A percentile compares a stretch with the other conserved stretches of the same genome.
Conservation (phyloP, 1,284 basidiomycete species). For the Anthracocystis setariae region DNA sequence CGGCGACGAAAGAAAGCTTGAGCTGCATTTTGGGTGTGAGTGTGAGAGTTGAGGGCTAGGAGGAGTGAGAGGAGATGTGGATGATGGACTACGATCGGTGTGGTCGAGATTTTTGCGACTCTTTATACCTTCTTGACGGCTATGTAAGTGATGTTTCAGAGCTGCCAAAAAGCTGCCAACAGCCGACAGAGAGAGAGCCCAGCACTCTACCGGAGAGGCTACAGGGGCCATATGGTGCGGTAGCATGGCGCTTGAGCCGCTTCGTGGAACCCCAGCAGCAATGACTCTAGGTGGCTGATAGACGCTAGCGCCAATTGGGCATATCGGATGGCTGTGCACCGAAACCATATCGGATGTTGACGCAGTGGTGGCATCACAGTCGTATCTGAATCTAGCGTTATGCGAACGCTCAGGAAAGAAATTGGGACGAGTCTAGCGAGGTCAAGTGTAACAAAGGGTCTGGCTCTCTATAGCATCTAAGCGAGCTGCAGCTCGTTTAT, state of each 20-base stretch:
- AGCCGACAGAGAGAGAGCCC: not conserved
- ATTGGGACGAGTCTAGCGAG: not conserved
- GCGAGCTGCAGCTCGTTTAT: constrained; percentile 8
- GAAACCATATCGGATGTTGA: constrained; percentile 5
- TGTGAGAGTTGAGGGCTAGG: constrained; percentile 2
- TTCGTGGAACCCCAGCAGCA: not conserved
- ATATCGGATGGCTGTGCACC: constrained; percentile 40
- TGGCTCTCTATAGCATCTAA: constrained; percentile 1
- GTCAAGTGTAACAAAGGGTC: too few relatives aligned
- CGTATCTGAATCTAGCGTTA: not conserved
- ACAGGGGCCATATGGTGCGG: not conserved
- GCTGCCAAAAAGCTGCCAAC: not conserved
- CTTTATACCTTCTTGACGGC: constrained; percentile 29
- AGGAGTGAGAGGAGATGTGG: constrained; percentile 1
- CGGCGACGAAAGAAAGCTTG: constrained; percentile 53
- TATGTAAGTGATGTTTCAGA: not conserved
- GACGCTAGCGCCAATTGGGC: constrained; percentile 4
- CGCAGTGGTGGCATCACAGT: not conserved
- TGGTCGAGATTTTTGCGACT: not conserved
- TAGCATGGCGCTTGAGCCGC: constrained; percentile 12
- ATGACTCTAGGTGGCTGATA: not conserved
- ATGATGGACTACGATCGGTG: constrained; percentile 3
- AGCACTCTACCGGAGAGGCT: not conserved
- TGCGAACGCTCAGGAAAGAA: constrained; percentile 8
- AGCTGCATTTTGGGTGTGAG: constrained; percentile 51